A percentile compares a stretch with the other conserved stretches of the same genome.
These are phyloP conservation scores for Letharia columbiana DNA, from an alignment of 495 filamentous ascomycete genomes.

Conservation along the genomic window DNA sequence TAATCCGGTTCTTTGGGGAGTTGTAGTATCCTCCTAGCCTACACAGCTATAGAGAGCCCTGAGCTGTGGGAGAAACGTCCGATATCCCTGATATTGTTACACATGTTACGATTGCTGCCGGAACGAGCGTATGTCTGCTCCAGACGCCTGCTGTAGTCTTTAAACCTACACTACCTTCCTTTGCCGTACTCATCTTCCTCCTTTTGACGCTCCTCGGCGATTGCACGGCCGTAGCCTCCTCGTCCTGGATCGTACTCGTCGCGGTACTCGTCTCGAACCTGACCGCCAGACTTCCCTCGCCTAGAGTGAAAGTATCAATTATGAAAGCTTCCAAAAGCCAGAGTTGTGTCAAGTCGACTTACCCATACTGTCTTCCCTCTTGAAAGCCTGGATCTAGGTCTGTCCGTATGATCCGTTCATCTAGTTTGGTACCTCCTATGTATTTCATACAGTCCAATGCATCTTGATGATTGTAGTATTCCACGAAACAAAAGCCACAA, in stretches of 20 bases:
- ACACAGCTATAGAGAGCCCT: slow-evolving; percentile 3
- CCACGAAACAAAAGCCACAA: slow-evolving; percentile 98
- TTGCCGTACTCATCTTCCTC: slow-evolving; percentile 48
- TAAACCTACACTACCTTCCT: slow-evolving; percentile 35
- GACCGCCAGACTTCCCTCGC: slow-evolving; percentile 84
- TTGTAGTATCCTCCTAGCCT: not conserved
- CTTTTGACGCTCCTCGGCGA: slow-evolving; percentile 53
- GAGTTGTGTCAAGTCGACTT: slow-evolving; percentile 21
- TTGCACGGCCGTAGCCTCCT: slow-evolving; percentile 70
- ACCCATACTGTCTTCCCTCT: slow-evolving; percentile 93
- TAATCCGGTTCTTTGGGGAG: not conserved
- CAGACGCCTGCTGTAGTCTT: not conserved
- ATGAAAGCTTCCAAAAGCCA: not conserved
- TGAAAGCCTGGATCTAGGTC: slow-evolving; percentile 93
- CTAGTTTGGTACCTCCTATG: slow-evolving; percentile 95
- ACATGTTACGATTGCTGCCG: not conserved
- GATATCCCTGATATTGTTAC: not conserved
- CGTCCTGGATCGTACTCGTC: slow-evolving; percentile 93
- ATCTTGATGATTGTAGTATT: slow-evolving; percentile 96
- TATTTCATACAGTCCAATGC: slow-evolving; percentile 98
- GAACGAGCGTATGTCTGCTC: not conserved
- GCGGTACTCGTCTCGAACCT: slow-evolving; percentile 95
- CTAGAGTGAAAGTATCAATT: slow-evolving; percentile 28
- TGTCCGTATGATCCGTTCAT: slow-evolving; percentile 94
- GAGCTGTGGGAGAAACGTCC: slow-evolving; percentile 4